Percentiles rank a stretch among this genome's conserved stretches.
These are phyloP conservation scores for Serendipita sp. DNA, from an alignment of 768 basidiomycete genomes.

Conservation along the genomic window DNA sequence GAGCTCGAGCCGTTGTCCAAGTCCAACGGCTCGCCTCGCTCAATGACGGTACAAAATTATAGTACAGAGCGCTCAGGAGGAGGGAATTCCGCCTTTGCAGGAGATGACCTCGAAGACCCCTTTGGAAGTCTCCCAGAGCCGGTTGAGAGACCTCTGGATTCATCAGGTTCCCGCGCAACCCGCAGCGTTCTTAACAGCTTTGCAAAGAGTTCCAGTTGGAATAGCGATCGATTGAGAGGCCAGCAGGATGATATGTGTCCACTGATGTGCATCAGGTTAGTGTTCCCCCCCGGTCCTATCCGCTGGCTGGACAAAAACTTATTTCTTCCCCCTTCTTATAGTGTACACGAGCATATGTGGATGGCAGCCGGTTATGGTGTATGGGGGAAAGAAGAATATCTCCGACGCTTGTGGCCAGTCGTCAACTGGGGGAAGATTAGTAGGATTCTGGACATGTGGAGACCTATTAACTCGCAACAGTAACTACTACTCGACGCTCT, in stretches of 20 bases:
- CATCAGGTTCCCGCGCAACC: too few relatives aligned
- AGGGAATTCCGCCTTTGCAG: too few relatives aligned
- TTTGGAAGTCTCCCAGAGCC: too few relatives aligned
- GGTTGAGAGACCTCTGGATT: too few relatives aligned
- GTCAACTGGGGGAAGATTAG: constrained; percentile 58
- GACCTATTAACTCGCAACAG: neutral
- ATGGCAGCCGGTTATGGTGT: constrained; percentile 70
- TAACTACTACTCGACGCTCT: too few relatives aligned
- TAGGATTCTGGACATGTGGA: constrained; percentile 4
- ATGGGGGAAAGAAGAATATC: constrained; percentile 80
- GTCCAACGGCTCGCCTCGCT: too few relatives aligned
- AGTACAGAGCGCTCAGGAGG: too few relatives aligned
- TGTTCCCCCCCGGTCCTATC: neutral
- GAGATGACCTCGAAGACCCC: too few relatives aligned
- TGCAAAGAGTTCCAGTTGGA: too few relatives aligned
- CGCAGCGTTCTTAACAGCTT: too few relatives aligned
- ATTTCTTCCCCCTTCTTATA: neutral
- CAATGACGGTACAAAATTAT: too few relatives aligned
- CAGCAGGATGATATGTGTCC: constrained; percentile 47
- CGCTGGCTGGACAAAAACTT: neutral
- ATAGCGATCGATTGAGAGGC: constrained; percentile 9
- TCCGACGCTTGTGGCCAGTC: constrained; percentile 69
- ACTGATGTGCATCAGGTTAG: constrained; percentile 44
- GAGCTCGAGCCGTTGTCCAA: too few relatives aligned
- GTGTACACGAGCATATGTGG: constrained; percentile 78